These are phyloP conservation scores for Helotiales sp. DNA, from an alignment of 2,329 filamentous ascomycete genomes.

Conservation along the genomic window DNA sequence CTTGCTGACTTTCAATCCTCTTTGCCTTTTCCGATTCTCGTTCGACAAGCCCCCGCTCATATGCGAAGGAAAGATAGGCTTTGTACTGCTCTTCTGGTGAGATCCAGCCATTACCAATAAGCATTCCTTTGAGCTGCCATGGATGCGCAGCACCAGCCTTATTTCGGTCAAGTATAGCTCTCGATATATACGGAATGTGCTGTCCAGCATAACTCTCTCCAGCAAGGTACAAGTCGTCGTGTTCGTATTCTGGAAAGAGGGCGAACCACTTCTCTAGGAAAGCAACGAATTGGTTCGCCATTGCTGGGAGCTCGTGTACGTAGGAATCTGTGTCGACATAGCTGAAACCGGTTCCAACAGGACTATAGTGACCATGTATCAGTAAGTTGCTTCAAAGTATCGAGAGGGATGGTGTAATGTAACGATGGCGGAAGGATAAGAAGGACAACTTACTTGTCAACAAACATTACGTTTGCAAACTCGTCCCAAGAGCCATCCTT, in stretches of 20 bases:
- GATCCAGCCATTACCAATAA: conserved; percentile 99
- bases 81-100: conserved; percentile 87
- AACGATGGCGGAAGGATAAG: background rate
- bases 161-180: conserved; percentile 86
- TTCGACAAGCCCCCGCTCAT: conserved; percentile 71
- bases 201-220: conserved; percentile 97
- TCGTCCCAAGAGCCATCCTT: conserved; percentile 99
- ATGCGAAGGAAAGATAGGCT: conserved; percentile 79
- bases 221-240: conserved; percentile 92
- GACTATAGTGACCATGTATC: conserved; percentile 37
- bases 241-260: conserved; percentile 87
- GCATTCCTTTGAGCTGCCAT: conserved; percentile 81
- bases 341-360: conserved; percentile 94
- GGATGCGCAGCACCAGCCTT: conserved; percentile 51
- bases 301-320: conserved; percentile 79
- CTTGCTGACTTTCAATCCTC: conserved; percentile 67
- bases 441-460: conserved; percentile 66
- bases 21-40: conserved; percentile 64
- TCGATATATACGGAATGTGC: conserved; percentile 96
- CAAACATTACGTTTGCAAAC: conserved; percentile 94
- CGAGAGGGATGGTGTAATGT: background rate
- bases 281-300: conserved; percentile 83
- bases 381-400: background rate
- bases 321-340: conserved; percentile 91
- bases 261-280: conserved; percentile 92